Evolutionary conservation across 148 eudicot genomes (phyloP), one percentile per base, ranked within the genome.

Genomic region (Cornus controversa): DNA sequence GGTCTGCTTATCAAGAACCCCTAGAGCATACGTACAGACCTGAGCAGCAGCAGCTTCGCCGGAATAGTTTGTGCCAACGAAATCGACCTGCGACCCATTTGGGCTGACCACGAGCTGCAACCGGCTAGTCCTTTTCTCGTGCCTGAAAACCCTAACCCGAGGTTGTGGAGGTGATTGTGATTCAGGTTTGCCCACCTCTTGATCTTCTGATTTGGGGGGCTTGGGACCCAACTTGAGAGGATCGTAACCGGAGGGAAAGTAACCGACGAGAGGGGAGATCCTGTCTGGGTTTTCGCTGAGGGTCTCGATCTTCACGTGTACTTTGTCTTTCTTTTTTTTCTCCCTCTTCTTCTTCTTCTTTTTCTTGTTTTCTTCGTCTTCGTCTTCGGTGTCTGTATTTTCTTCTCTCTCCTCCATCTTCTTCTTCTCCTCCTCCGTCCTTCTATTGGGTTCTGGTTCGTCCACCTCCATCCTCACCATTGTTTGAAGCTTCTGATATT

Each of bases 11-110:
- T 93, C 90, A 60, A 96, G 84, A 10, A 90, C 78, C 0, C 89
- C 93, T 64, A 96, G 86, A 53, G 88, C 91, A 54, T 85, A 89
- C 53, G 82, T 83, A 40, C 96, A 90, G 69, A 89, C 45, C 82
- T 81, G 91, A 20, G 90, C 91, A 40, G 83, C 82, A 27, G 90
- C 82, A 3, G 89, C 91, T 77, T 94, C 98, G 42, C 94, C 92
- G 18, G 84, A 72, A 76, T 84, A 84, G 78, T 68, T 90, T 5
- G 80, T 84, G 0, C 92, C 92, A 6, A 87, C 93, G 74, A 84
- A 91, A 53, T 90, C 79, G 20, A 91, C 92, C 16, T 28, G 47
- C 20, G 78, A 81, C 67, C 78, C 85, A 67, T 50, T 76, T 22
- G 91, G 88, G 37, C 75, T 85, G 29, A 90, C 90, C 14, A 92